phyloP scores from a whole-genome alignment of 805 yeast species.

The Torulaspora delbrueckii region DNA sequence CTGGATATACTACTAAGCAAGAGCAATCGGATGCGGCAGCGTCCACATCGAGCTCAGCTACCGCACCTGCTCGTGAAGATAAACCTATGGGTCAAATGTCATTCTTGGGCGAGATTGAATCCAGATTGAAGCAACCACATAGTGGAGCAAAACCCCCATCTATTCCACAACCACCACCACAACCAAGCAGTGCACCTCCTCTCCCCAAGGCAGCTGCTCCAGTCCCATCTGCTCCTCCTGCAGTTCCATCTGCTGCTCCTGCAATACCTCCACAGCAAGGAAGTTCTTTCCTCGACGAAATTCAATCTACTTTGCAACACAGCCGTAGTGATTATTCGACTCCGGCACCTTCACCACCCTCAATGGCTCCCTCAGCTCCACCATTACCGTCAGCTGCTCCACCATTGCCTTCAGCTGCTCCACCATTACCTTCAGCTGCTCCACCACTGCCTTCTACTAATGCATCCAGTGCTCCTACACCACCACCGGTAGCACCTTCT shows the following conservation, averaged over 20 bases:
- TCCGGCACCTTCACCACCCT: conserved; percentile 22
- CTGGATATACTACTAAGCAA: conserved; percentile 25
- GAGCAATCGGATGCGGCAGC: conserved; percentile 24
- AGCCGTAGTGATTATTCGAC: background rate
- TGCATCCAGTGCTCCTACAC: conserved; percentile 20
- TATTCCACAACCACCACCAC: conserved; percentile 3
- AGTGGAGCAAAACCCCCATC: conserved; percentile 7
- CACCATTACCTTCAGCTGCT: conserved; percentile 16
- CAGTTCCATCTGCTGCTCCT: conserved; percentile 16
- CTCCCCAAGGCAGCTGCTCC: conserved; percentile 17
- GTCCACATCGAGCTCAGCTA: conserved; percentile 18
- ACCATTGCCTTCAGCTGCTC: conserved; percentile 21
- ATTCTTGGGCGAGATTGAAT: conserved; percentile 31
- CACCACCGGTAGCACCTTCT: conserved; percentile 5
- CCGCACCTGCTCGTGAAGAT: conserved; percentile 12
- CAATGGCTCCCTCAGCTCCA: conserved; percentile 30
- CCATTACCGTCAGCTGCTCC: conserved; percentile 23
- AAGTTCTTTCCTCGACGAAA: conserved; percentile 8
- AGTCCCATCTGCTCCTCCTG: conserved; percentile 14
- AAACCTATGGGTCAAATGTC: conserved; percentile 21
- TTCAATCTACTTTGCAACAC: conserved; percentile 7
- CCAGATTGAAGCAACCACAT: conserved; percentile 21
- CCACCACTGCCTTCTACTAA: conserved; percentile 16
- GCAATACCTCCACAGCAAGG: conserved; percentile 12
- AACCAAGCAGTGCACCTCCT: conserved; percentile 20